Evolutionary conservation across 495 filamentous ascomycete genomes (phyloP).

Genomic region (Peziza echinospora): DNA sequence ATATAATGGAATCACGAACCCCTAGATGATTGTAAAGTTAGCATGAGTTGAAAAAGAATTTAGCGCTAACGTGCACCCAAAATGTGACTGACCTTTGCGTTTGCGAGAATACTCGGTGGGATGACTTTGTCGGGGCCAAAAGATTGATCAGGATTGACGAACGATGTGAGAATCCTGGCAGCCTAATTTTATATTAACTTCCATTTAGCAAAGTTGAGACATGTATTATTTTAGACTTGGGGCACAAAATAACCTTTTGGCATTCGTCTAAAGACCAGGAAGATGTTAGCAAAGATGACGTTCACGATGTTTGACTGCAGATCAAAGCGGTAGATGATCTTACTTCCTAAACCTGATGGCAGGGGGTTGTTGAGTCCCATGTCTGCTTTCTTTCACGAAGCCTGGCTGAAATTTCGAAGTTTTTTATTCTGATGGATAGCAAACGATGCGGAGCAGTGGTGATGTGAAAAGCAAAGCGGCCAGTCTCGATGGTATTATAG

Average conservation of each 20-base stretch:
- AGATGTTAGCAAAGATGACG: neutral
- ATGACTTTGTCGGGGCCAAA: slow-evolving; percentile 97
- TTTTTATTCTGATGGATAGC: no score
- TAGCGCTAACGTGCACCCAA: neutral
- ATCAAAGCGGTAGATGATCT: slow-evolving; percentile 16
- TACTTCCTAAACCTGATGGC: slow-evolving; percentile 42
- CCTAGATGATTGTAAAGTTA: no score
- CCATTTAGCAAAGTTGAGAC: neutral
- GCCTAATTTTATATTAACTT: slow-evolving; percentile 21
- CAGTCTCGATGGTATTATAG: no score
- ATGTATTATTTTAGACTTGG: slow-evolving; percentile 8
- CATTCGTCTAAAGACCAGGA: neutral
- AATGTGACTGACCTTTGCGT: slow-evolving; percentile 54
- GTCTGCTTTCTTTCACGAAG: no score
- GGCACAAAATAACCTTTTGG: neutral
- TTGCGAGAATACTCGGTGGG: slow-evolving; percentile 68
- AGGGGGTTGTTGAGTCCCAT: slow-evolving; percentile 48
- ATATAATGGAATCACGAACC: neutral
- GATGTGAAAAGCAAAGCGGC: no score
- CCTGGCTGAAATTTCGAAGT: no score
- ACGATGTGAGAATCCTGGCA: slow-evolving; percentile 81
- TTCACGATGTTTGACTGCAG: slow-evolving; percentile 12
- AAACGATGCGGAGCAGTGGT: no score
- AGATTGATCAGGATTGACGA: slow-evolving; percentile 80
- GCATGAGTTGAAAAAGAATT: neutral